Percentiles rank a stretch among this genome's conserved stretches.
phyloP scores from a whole-genome alignment of 108 stramenopile genomes.

The Fistulifera pelliculosa region DNA sequence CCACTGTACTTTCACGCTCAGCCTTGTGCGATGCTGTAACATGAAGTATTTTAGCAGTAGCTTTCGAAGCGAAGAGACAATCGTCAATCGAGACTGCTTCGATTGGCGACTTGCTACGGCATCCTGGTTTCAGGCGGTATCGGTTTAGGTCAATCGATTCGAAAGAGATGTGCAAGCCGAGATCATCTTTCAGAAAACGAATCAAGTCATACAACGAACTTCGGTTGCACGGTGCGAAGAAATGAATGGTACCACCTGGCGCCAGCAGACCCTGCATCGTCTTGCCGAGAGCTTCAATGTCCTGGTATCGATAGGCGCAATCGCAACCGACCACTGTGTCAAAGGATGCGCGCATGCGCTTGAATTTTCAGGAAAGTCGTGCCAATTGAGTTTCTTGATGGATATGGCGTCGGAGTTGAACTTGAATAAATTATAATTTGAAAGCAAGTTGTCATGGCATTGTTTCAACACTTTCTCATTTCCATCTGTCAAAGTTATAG shows the following conservation, averaged over 20 bases:
- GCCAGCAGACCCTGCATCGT: constrained; percentile 73
- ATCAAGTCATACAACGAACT: constrained; percentile 29
- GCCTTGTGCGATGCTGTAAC: constrained; percentile 5
- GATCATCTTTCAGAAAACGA: constrained; percentile 16
- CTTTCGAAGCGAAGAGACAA: constrained; percentile 8
- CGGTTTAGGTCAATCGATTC: constrained; percentile 37
- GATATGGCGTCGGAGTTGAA: constrained; percentile 16
- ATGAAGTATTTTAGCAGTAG: constrained; percentile 12
- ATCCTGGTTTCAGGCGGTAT: constrained; percentile 26
- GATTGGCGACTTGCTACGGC: neutral
- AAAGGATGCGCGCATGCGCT: constrained; percentile 9
- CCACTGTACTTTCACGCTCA: neutral
- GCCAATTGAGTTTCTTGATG: constrained; percentile 6
- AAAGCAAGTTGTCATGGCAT: constrained; percentile 28
- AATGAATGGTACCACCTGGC: constrained; percentile 48
- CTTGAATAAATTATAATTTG: constrained; percentile 26
- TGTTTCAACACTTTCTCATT: constrained; percentile 36
- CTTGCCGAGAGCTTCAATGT: constrained; percentile 86
- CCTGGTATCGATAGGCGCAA: constrained; percentile 36
- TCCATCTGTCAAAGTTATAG: constrained; percentile 47
- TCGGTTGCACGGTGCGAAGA: constrained; percentile 56
- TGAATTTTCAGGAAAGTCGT: constrained; percentile 1
- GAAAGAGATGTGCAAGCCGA: constrained; percentile 22
- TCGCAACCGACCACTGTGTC: constrained; percentile 65
- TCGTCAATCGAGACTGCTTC: neutral